Percentiles rank a stretch among this genome's conserved stretches.
phyloP scores from a whole-genome alignment of 208 protist genomes.

The Wallacemonas collosoma region DNA sequence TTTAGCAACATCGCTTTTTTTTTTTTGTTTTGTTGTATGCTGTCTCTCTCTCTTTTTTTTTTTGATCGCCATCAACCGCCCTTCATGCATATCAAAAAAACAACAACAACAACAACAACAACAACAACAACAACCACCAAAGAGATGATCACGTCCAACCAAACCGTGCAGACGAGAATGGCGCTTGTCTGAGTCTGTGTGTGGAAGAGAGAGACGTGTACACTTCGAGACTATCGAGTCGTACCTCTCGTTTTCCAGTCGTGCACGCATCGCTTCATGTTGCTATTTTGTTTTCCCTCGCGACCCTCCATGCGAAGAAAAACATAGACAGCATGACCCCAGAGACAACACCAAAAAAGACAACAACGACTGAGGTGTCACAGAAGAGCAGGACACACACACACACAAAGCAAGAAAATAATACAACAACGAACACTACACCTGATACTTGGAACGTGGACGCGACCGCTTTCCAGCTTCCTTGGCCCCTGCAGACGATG shows the following conservation, averaged over 20 bases:
- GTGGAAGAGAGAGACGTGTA: too few species aligned
- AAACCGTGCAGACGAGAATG: too few species aligned
- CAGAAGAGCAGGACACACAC: neutral
- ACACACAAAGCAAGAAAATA: slow-evolving; percentile 14
- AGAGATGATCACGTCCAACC: too few species aligned
- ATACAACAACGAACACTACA: slow-evolving; percentile 34
- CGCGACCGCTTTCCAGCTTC: slow-evolving; percentile 64
- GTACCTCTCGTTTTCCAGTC: too few species aligned
- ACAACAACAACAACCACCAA: neutral
- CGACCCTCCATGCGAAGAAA: too few species aligned
- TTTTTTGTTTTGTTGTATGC: neutral
- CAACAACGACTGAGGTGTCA: too few species aligned
- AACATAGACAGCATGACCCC: too few species aligned
- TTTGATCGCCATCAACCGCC: neutral
- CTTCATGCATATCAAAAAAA: neutral
- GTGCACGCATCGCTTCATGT: neutral
- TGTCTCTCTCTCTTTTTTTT: slow-evolving; percentile 14
- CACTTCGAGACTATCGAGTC: too few species aligned
- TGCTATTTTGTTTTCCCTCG: neutral
- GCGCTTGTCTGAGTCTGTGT: too few species aligned
- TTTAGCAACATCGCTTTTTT: neutral
- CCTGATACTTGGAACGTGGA: slow-evolving; percentile 90
- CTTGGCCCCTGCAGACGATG: slow-evolving; percentile 41
- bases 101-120: neutral
- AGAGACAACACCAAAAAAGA: too few species aligned